phyloP scores from a whole-genome alignment of 192 early-diverging fungal species.

The Backusella westeae region DNA sequence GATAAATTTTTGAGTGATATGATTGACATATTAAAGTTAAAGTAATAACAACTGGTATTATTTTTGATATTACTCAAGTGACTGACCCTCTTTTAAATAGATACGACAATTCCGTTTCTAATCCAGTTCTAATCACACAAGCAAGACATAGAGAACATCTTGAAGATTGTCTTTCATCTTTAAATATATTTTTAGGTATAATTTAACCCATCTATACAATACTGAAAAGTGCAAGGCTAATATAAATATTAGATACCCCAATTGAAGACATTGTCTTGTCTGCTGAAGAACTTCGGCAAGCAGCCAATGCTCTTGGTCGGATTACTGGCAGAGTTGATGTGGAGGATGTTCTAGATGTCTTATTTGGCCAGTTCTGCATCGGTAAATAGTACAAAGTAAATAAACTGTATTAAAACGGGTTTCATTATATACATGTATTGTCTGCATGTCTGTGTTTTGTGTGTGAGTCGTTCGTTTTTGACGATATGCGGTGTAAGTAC shows the following conservation, averaged over 20 bases:
- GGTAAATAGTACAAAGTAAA: conserved; percentile 53
- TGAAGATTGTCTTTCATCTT: conserved; percentile 45
- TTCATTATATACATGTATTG: background rate
- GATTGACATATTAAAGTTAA: conserved; percentile 38
- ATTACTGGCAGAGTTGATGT: conserved; percentile 74
- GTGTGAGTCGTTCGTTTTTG: background rate
- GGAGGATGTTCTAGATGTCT: conserved; percentile 70
- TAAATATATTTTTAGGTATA: conserved; percentile 50
- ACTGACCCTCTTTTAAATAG: background rate
- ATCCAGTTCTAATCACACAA: conserved; percentile 61
- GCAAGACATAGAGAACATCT: conserved; percentile 65
- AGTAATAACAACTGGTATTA: conserved; percentile 20
- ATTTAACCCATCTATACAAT: background rate
- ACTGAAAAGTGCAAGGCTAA: background rate
- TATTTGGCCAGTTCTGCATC: conserved; percentile 80
- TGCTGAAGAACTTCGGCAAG: conserved; percentile 71
- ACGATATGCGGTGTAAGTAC: background rate
- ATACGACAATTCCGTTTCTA: conserved; percentile 15
- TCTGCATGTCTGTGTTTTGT: no score
- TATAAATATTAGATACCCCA: conserved; percentile 15
- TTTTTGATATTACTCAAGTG: background rate
- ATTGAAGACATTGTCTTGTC: conserved; percentile 61
- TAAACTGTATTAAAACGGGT: background rate
- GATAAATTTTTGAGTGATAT: conserved; percentile 42
- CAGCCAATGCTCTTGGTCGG: conserved; percentile 58